Evolutionary conservation across 2,329 filamentous ascomycete species (phyloP), one percentile per base, ranked within the genome.

Genomic region (Aspergillus viridinutans): DNA sequence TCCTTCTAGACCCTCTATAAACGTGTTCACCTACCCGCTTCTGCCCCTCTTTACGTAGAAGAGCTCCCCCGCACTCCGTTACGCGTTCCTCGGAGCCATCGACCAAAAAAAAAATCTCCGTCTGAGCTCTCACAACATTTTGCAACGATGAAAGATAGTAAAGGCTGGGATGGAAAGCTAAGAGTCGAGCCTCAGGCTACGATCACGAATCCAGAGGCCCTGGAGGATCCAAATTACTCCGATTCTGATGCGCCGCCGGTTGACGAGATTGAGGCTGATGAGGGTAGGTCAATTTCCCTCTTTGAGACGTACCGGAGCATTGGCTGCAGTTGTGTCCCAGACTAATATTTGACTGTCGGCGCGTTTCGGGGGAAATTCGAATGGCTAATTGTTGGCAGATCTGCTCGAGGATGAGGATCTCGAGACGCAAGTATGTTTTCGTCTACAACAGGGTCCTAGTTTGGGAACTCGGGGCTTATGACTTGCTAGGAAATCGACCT

Each of bases 171-270:
- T 61, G 77, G 76, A 29, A 79, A 79, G 62, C 61, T 78, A 57
- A 67, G 76, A 45, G 76, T 96, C 52, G 86, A 89, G 60, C 86
- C 86, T 67, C 87, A 84, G 69, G 81, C 86, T 2, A 78, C 85
- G 32, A 78, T 95, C 49, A 80, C 83, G 25, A 95, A 96, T 68
- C 89, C 90, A 2, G 90, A 94, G 69, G 90, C 89, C 9, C 75
- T 96, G 52, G 89, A 89, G 47, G 92, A 97, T 67, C 85, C 90
- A 0, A 92, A 96, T 53, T 91, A 93, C 70, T 94, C 90, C 17
- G 92, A 90, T 64, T 84, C 83, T 21, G 82, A 84, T 61, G 82
- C 80, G 21, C 76, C 89, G 60, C 85, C 84, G 0, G 87, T 88
- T 51, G 89, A 95, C 57, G 81, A 88, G 69, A 91, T 96, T 57